phyloP scores from a whole-genome alignment of 2,329 filamentous ascomycete genomes.

The Penicillium sp. region DNA sequence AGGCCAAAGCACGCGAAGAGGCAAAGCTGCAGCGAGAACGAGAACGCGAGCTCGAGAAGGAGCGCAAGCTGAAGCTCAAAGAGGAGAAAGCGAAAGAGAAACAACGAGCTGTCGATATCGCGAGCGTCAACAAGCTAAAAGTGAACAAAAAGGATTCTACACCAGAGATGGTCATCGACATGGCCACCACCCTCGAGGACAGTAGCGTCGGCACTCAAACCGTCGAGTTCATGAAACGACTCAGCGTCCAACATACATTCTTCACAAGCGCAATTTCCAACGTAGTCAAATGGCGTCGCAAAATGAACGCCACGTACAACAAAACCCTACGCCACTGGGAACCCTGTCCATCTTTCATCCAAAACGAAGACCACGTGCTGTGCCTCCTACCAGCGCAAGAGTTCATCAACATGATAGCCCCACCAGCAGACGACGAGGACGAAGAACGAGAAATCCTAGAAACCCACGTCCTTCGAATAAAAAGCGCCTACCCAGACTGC shows the following conservation, averaged over 20 bases:
- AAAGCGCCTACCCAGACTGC: slow-evolving; percentile 51
- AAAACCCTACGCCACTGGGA: slow-evolving; percentile 63
- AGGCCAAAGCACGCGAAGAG: slow-evolving; percentile 54
- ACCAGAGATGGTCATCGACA: slow-evolving; percentile 73
- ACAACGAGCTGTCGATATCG: slow-evolving; percentile 62
- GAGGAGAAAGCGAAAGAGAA: slow-evolving; percentile 63
- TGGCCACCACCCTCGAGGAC: slow-evolving; percentile 57
- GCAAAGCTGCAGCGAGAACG: slow-evolving; percentile 48
- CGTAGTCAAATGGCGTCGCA: slow-evolving; percentile 67
- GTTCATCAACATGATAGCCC: slow-evolving; percentile 60
- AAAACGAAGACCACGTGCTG: slow-evolving; percentile 60
- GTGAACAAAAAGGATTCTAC: slow-evolving; percentile 71
- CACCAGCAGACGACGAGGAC: slow-evolving; percentile 27
- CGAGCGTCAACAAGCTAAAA: slow-evolving; percentile 69
- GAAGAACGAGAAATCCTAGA: slow-evolving; percentile 53
- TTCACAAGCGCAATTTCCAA: slow-evolving; percentile 43
- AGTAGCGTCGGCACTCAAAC: slow-evolving; percentile 45
- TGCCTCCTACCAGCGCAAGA: slow-evolving; percentile 62
- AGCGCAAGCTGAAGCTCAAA: slow-evolving; percentile 42
- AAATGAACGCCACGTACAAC: slow-evolving; percentile 62
- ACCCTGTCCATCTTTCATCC: slow-evolving; percentile 51
- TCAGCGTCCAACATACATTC: slow-evolving; percentile 43
- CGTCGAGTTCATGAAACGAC: slow-evolving; percentile 41
- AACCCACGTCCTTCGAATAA: slow-evolving; percentile 57
- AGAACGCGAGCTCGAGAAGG: slow-evolving; percentile 58